Percentiles rank a stretch among this genome's conserved stretches.
Conservation (phyloP, 352 stramenopile genomes). For the Pythium plurisporium region DNA sequence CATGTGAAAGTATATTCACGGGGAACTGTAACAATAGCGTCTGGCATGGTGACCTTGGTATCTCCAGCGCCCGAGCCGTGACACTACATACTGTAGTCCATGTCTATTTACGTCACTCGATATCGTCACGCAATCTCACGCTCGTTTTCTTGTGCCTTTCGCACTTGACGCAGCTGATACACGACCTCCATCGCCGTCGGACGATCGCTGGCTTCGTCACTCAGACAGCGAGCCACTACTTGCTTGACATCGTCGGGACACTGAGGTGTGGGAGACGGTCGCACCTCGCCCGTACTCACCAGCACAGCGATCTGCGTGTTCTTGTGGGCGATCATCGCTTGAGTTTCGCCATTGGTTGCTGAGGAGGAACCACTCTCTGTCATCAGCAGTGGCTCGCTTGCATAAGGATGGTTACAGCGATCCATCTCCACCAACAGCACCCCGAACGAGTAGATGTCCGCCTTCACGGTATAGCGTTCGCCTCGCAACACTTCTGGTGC, state of each 20-base stretch:
- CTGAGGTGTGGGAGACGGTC: slow-evolving; percentile 10
- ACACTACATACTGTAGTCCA: no score
- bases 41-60: no score
- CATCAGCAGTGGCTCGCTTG: slow-evolving; percentile 21
- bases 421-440: slow-evolving; percentile 23
- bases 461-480: slow-evolving; percentile 28
- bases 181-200: neutral
- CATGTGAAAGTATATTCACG: no score
- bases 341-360: no score
- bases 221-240: neutral
- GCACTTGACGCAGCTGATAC: neutral
- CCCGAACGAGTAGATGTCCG: slow-evolving; percentile 31
- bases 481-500: slow-evolving; percentile 27
- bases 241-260: neutral
- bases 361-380: slow-evolving; percentile 8
- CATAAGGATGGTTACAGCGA: slow-evolving; percentile 9
- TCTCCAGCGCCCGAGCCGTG: no score
- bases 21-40: no score
- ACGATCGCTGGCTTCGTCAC: neutral
- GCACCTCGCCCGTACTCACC: slow-evolving; percentile 16
- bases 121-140: no score
- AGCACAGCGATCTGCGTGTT: slow-evolving; percentile 19
- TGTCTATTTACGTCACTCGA: no score
- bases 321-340: slow-evolving; percentile 7
- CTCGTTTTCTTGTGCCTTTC: no score